A percentile compares a stretch with the other conserved stretches of the same genome.
Conservation (phyloP, 2,329 filamentous ascomycete genomes). For the Botrytis cinerea region DNA sequence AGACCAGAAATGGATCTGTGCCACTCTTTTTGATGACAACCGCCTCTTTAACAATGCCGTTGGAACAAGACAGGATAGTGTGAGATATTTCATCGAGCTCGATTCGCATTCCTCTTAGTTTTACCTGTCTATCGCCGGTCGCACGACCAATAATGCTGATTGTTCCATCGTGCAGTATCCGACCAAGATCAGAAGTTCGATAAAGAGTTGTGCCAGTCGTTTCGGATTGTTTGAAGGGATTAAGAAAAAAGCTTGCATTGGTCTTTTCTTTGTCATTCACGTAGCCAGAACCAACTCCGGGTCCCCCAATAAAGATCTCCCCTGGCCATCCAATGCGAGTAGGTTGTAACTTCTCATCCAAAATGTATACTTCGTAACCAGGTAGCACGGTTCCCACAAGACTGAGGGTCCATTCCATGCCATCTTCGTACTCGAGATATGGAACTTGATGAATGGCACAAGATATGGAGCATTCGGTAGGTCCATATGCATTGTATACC, state of each 20-base stretch:
- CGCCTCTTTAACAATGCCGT: neutral
- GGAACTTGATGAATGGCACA: conserved; percentile 35
- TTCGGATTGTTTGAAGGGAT: neutral
- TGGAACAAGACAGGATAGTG: neutral
- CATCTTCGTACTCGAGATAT: too few relatives aligned
- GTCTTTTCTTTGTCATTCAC: conserved; percentile 35
- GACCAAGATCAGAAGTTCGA: neutral
- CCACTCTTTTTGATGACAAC: neutral
- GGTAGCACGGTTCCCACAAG: conserved; percentile 21
- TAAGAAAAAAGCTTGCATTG: neutral
- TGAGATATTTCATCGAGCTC: neutral
- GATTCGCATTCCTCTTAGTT: neutral
- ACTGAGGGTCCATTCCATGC: conserved; percentile 6
- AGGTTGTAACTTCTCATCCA: conserved; percentile 44
- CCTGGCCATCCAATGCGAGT: conserved; percentile 47
- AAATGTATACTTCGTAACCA: conserved; percentile 42
- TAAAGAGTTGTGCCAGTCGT: neutral
- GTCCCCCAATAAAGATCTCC: conserved; percentile 47
- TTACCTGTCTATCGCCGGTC: neutral
- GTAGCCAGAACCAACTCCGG: conserved; percentile 44
- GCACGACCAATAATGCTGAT: neutral
- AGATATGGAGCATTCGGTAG: conserved; percentile 30
- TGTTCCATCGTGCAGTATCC: neutral
- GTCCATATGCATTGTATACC: conserved; percentile 32
- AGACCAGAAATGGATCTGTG: too few relatives aligned